Evolutionary conservation across 2,329 filamentous ascomycete genomes (phyloP).

Genomic region (Fusarium sp.): DNA sequence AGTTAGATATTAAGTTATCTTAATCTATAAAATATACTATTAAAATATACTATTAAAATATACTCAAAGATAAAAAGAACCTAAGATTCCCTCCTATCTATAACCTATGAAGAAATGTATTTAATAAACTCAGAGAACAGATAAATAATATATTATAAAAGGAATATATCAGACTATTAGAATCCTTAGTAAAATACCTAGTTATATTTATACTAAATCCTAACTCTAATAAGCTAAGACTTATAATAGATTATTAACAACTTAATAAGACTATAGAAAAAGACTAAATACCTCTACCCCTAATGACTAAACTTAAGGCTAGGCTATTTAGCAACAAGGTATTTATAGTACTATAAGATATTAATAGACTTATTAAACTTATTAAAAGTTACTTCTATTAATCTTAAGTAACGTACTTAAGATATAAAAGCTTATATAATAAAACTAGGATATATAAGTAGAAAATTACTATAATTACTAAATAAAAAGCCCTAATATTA

Average conservation of each 20-base stretch:
- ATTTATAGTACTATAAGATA: constrained; percentile 18
- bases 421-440: constrained; percentile 9
- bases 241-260: neutral
- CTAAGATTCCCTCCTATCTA: too few species aligned
- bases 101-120: too few species aligned
- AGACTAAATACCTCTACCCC: accelerated
- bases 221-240: neutral
- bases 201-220: constrained; percentile 43
- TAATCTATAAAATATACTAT: too few species aligned
- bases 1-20: too few species aligned
- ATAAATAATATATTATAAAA: too few species aligned
- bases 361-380: constrained; percentile 27
- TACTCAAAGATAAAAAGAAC: too few species aligned
- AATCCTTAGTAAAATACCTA: neutral
- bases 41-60: too few species aligned
- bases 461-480: constrained; percentile 26
- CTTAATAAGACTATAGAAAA: neutral
- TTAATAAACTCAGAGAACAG: too few species aligned
- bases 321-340: neutral
- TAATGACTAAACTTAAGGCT: too few species aligned
- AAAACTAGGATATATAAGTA: constrained; percentile 21
- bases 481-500: neutral
- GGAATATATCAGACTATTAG: constrained; percentile 25
- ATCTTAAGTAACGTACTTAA: constrained; percentile 16
- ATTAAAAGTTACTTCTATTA: constrained; percentile 27